A percentile compares a stretch with the other conserved stretches of the same genome.
These are phyloP conservation scores for Puccinia coronata DNA, from an alignment of 1,284 basidiomycete genomes.

Conservation along the genomic window DNA sequence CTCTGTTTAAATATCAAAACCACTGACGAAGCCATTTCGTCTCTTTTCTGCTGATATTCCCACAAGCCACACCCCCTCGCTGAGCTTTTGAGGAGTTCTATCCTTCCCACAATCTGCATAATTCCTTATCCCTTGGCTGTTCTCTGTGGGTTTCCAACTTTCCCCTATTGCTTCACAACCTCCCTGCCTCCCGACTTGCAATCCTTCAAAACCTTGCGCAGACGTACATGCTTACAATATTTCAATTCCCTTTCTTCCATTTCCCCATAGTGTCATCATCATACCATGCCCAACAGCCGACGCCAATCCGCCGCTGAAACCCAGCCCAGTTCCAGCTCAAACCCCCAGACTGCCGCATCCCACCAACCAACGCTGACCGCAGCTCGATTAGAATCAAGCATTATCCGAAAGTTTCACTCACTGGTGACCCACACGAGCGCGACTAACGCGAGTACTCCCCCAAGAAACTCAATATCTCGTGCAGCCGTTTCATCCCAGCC, in stretches of 20 bases:
- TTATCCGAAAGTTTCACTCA: constrained; percentile 4
- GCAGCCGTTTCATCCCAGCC: constrained; percentile 17
- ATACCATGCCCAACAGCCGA: constrained; percentile 37
- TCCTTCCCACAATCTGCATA: background rate
- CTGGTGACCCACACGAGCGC: background rate
- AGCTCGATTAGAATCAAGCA: constrained; percentile 24
- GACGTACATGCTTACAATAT: background rate
- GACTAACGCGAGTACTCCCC: background rate
- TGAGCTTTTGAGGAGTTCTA: background rate
- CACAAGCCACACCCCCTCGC: background rate
- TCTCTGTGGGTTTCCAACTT: background rate
- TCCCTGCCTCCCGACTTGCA: background rate
- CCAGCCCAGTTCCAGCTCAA: constrained; percentile 6
- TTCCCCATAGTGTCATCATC: background rate
- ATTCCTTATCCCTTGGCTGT: background rate
- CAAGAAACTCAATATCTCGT: constrained; percentile 33
- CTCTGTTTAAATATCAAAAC: background rate
- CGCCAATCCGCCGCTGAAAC: constrained; percentile 15
- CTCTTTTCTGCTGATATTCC: background rate
- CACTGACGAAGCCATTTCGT: background rate
- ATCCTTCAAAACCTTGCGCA: background rate
- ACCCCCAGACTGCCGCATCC: background rate
- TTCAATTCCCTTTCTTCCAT: background rate
- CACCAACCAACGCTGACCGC: background rate
- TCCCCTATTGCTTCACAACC: background rate